These are phyloP conservation scores for Termitomyces sp. DNA, from an alignment of 768 basidiomycete species.

Conservation along the genomic window DNA sequence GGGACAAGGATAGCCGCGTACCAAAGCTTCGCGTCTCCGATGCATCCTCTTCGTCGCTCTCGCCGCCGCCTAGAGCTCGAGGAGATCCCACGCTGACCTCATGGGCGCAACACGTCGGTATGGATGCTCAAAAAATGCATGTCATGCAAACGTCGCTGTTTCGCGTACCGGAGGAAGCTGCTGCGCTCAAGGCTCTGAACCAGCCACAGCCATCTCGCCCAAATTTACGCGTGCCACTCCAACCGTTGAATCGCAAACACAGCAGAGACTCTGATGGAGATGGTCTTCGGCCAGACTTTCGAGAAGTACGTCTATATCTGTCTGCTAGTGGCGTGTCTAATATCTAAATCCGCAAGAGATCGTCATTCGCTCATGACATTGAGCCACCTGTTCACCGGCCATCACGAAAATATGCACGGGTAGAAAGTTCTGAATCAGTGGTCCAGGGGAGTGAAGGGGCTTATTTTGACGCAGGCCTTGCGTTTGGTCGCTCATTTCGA, in stretches of 20 bases:
- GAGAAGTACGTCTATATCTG: constrained; percentile 41
- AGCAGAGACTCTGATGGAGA: constrained; percentile 78
- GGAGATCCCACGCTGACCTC: constrained; percentile 52
- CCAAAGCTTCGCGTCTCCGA: constrained; percentile 24
- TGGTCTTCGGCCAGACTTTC: constrained; percentile 50
- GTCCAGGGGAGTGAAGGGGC: constrained; percentile 60
- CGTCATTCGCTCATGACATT: constrained; percentile 74
- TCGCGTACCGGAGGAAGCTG: constrained; percentile 69
- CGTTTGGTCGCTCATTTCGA: constrained; percentile 82
- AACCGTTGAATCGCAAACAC: constrained; percentile 57
- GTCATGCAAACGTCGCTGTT: constrained; percentile 93
- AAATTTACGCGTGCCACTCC: constrained; percentile 30
- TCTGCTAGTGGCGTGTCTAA: background rate
- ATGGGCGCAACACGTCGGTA: constrained; percentile 67
- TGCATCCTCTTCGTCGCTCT: constrained; percentile 25
- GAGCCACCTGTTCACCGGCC: constrained; percentile 66
- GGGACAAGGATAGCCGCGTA: background rate
- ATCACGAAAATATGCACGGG: constrained; percentile 76
- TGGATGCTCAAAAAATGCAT: constrained; percentile 87
- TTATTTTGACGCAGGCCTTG: constrained; percentile 76
- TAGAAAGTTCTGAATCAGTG: constrained; percentile 62
- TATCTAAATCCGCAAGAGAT: constrained; percentile 41
- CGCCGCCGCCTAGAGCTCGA: constrained; percentile 27
- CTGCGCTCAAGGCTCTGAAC: constrained; percentile 51
- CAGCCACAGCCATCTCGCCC: constrained; percentile 34